Percentiles rank a stretch among this genome's conserved stretches.
Evolutionary conservation across 768 basidiomycete species (phyloP).

Genomic region (Phlebiopsis flavidoalba): DNA sequence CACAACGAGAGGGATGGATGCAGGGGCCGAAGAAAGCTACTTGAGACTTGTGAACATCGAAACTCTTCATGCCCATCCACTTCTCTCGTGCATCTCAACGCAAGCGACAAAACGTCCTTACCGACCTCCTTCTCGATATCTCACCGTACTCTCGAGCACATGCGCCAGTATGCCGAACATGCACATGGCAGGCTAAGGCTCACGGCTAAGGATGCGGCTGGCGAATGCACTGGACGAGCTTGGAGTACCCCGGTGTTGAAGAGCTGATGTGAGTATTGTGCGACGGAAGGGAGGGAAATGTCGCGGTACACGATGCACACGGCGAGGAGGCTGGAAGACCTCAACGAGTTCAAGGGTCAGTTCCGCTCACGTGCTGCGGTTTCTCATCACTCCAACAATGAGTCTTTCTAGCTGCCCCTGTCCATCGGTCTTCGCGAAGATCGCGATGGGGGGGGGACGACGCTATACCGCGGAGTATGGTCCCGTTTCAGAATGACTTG

Average conservation of each 20-base stretch:
- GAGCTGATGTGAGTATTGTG: constrained; percentile 65
- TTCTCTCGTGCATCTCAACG: constrained; percentile 73
- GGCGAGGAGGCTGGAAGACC: constrained; percentile 61
- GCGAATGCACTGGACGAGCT: constrained; percentile 67
- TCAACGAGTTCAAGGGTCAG: constrained; percentile 69
- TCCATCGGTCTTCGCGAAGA: constrained; percentile 52
- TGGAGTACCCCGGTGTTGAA: constrained; percentile 61
- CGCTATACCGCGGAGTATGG: constrained; percentile 39
- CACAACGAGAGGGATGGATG: constrained; percentile 37
- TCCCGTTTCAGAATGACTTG: constrained; percentile 22
- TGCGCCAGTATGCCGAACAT: constrained; percentile 71
- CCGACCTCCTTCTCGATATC: constrained; percentile 75
- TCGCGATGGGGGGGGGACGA: too few relatives aligned
- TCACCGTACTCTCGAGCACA: constrained; percentile 57
- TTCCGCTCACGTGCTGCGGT: constrained; percentile 24
- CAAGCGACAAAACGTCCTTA: constrained; percentile 67
- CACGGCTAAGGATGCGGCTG: constrained; percentile 55
- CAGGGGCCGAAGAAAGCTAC: constrained; percentile 50
- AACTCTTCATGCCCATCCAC: constrained; percentile 69
- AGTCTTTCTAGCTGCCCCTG: constrained; percentile 48
- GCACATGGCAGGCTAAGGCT: constrained; percentile 62
- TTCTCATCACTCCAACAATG: constrained; percentile 20
- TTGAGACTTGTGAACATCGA: constrained; percentile 65
- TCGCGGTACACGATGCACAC: constrained; percentile 63
- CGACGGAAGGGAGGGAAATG: constrained; percentile 65